These are phyloP conservation scores for Thymus mandschuricus DNA, from an alignment of 257 asterid genomes.

Conservation along the genomic window DNA sequence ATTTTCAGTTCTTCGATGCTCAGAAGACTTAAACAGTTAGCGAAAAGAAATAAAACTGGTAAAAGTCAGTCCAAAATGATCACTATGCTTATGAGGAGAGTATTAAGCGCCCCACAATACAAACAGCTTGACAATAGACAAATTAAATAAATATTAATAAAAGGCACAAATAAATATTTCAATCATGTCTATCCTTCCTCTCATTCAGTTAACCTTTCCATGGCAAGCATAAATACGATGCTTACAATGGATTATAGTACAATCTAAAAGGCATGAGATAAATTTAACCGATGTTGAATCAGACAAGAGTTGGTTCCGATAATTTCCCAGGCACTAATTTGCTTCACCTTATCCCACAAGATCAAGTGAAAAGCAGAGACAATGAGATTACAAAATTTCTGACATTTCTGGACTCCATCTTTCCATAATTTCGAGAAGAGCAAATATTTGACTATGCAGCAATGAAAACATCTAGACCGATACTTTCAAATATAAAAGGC, in stretches of 20 bases:
- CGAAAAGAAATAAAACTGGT: neutral
- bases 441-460: conserved; percentile 2
- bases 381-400: neutral
- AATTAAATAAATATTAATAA: too few species aligned
- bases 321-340: neutral
- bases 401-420: neutral
- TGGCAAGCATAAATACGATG: neutral
- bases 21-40: neutral
- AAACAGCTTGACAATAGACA: too few species aligned
- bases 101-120: too few species aligned
- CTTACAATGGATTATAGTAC: neutral
- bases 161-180: too few species aligned
- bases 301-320: conserved; percentile 18
- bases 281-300: neutral
- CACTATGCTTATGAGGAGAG: too few species aligned
- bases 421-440: conserved; percentile 14
- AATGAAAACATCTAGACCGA: neutral
- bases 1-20: conserved; percentile 1
- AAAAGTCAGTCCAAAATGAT: neutral
- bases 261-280: neutral
- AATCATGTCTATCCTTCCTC: too few species aligned
- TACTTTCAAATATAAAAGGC: conserved; percentile 4
- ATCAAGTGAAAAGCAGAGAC: neutral
- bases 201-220: neutral
- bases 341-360: neutral